Evolutionary conservation across 1,284 basidiomycete species (phyloP), one percentile per base, ranked within the genome.

Genomic region (Tranzscheliella williamsii): DNA sequence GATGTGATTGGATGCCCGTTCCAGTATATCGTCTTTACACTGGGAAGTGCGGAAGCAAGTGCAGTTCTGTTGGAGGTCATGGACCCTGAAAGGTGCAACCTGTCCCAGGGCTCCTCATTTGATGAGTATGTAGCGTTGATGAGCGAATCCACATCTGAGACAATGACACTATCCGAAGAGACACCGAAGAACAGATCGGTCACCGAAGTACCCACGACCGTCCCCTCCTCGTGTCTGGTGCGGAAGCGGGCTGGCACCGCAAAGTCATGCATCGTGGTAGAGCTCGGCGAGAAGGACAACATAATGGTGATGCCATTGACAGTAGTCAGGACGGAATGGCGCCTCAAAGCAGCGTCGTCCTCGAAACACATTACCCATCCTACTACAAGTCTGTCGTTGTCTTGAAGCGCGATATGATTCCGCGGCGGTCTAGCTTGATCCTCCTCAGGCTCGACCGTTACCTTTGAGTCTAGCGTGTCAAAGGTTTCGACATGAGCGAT

Each of bases 81-180:
- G 3, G 42, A 42, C 3, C 60, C 60, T 32, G 37, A 63, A 1
- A 63, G 45, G 18, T 53, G 38, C 2, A 63, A 34, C 27, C 53
- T 57, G 33, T 63, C 53, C 20, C 56, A 42, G 18, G 52, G 38
- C 5, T 13, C 5, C 6, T 26, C 11, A 11, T 41, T 52, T 5
- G 39, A 30, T 5, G 48, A 16, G 42, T 63, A 63, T 16, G 58
- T 63, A 20, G 58, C 58, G 32, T 63, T 63, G 35, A 53, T 48
- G 6, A 63, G 36, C 24, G 56, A 38, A 24, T 56, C 53, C 18
- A 49, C 58, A 12, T 49, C 31, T 29, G 40, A 18, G 24, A 63
- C 5, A 15, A 63, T 37, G 11, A 63, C 49, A 9, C 36, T 45
- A n/a, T 63, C 53, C 1, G 42, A 31, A 1, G 43, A 41, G 15